Conservation (phyloP, 1,284 basidiomycete species). For the Cutaneotrichosporon mucoides region DNA sequence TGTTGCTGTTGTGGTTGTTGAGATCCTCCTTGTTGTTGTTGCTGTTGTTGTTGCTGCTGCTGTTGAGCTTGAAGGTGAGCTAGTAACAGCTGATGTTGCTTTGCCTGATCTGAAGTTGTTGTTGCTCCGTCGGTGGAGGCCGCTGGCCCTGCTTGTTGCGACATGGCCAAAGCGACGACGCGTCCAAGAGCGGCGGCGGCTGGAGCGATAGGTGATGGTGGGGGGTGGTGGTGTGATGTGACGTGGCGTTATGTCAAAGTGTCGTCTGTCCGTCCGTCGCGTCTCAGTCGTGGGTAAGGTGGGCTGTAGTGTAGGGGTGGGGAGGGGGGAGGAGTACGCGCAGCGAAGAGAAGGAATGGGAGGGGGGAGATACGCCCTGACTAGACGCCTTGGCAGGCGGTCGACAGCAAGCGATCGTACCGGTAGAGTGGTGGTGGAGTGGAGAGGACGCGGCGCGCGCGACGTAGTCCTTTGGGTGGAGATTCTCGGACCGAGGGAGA, state of each 20-base stretch:
- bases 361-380: too few relatives aligned
- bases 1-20: constrained; percentile 7
- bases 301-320: not conserved
- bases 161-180: constrained; percentile 11
- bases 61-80: not conserved
- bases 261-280: not conserved
- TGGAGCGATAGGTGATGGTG: too few relatives aligned
- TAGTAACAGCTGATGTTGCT: constrained; percentile 6
- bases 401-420: too few relatives aligned
- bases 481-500: too few relatives aligned
- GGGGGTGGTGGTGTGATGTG: not conserved
- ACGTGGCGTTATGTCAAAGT: constrained; percentile 7
- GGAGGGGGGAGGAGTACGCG: not conserved
- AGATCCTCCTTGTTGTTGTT: not conserved
- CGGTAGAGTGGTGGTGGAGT: too few relatives aligned
- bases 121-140: constrained; percentile 8
- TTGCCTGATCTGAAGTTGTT: not conserved
- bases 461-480: too few relatives aligned
- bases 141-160: constrained; percentile 14
- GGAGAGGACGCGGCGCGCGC: too few relatives aligned
- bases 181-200: not conserved
- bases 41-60: constrained; percentile 2
- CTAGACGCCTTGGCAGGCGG: too few relatives aligned
- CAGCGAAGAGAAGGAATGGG: too few relatives aligned
- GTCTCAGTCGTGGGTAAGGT: not conserved